A percentile compares a stretch with the other conserved stretches of the same genome.
Conservation (phyloP, 1,139 yeast genomes). For the Maudiozyma humilis region DNA sequence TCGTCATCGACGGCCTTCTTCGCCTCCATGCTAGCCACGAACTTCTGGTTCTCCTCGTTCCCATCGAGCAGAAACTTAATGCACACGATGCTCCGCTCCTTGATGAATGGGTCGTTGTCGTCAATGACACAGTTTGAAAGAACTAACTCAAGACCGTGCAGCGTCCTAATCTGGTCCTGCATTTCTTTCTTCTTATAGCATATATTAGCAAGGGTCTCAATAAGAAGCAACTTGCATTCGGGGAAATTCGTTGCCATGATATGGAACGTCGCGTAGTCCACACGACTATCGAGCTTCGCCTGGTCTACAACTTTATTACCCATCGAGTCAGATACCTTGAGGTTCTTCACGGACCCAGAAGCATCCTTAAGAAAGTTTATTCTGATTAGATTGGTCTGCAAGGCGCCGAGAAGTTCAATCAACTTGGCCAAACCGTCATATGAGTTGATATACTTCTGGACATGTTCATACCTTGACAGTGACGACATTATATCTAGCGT, state of each 20-base stretch:
- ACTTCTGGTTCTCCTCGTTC: constrained; percentile 61
- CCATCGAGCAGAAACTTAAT: constrained; percentile 56
- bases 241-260: constrained; percentile 42
- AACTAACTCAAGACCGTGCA: constrained; percentile 62
- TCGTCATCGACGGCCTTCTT: constrained; percentile 43
- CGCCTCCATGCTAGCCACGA: constrained; percentile 61
- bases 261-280: constrained; percentile 16
- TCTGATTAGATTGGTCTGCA: constrained; percentile 43
- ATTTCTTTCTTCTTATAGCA: constrained; percentile 43
- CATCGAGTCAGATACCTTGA: constrained; percentile 25
- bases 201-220: constrained; percentile 54
- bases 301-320: constrained; percentile 25
- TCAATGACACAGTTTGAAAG: constrained; percentile 81
- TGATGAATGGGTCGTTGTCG: constrained; percentile 78
- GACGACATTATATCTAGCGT: constrained; percentile 46
- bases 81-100: constrained; percentile 78
- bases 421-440: constrained; percentile 43
- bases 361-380: constrained; percentile 31
- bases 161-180: constrained; percentile 60
- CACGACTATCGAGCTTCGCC: constrained; percentile 12
- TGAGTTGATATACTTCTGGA: constrained; percentile 44
- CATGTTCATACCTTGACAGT: constrained; percentile 43
- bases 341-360: constrained; percentile 24
- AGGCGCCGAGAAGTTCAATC: constrained; percentile 38
- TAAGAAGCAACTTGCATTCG: constrained; percentile 48